Base-by-base conservation (phyloP, 2,329 filamentous ascomycete genomes). In the Neoarthrinium moseri region DNA sequence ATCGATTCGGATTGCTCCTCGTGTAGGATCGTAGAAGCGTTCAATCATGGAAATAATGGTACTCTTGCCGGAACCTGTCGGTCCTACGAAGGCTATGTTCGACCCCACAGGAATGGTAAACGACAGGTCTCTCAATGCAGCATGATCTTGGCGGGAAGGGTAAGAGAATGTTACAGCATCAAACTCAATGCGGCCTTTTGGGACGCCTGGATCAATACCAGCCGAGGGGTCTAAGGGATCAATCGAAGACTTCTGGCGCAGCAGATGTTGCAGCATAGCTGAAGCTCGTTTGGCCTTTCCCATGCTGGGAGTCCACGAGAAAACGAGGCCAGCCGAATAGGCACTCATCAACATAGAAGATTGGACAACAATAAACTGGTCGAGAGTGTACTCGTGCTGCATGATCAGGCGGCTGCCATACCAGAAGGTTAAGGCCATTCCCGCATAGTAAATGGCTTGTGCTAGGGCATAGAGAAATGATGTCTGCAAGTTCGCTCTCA, bases 11-110 rank as follows among this genome's bases (percentile, higher is more conserved):
- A 91, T 82, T 3, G 68, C 64, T 6, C 87, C 87, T n/a, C 73
- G 69, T 8, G 75, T 68, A 2, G 81, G 67, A 30, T 87, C 78
- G 59, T 91, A 91, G 64, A 90, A 89, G 5, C 78, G 73, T 62
- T 83, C 80, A n/a, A 84, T 60, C 0, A 84, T 63, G 42, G 74
- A 72, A 30, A 91, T 79, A 23, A 87, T 80, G 7, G 81, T 87
- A 1, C 81, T 84, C 66, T 90, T 87, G 21, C 84, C 84, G 30
- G 88, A 95, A 1, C 84, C 83, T 2, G 80, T 83, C 1, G 83
- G 74, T 1, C 84, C 84, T 4, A 87, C 84, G 2, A 87, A 69
- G 1, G 83, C 84, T 1, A 76, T 81, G 56, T 85, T 87, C 56
- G 86, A 80, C 3, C 83, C 84, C 48, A 78, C 78, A 50, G 80